Evolutionary conservation across 2,329 filamentous ascomycete species (phyloP), one percentile per base, ranked within the genome.

Genomic region (Onygenales sp.): DNA sequence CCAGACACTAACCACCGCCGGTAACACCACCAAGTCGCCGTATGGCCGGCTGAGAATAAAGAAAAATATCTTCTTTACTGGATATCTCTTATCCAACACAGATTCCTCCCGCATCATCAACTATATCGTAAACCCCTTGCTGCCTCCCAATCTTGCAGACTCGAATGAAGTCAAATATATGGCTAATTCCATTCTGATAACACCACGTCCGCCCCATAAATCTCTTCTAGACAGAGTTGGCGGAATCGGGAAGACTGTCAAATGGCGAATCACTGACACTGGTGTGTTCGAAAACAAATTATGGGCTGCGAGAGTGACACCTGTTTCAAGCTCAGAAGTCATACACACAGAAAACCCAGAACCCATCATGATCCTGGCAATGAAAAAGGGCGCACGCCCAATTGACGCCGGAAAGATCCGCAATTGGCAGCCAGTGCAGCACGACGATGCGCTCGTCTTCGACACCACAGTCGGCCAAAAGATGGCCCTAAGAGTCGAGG

Each of bases 161-260:
- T 70, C 70, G 50, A 78, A 80, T 51, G 88, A 94, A 50, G 74
- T 95, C 58, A 89, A 88, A 59, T 82, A 84, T 57, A 84, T 95
- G 62, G 91, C 86, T 45, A 95, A 94, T 71, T 92, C 86, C 69
- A 91, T 98, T 61, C 79, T 96, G 63, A 97, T 98, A 65, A 87
- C 86, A 39, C 85, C 89, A 1, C 84, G 87, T 9, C 83, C 86
- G 0, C 88, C 86, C 49, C 82, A 86, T 2, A 76, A 79, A 50
- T 80, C 78, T 58, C 85, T 94, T 21, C 74, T 96, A 35, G 80
- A 87, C 51, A 93, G 89, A 68, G 86, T 93, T 9, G 93, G 93
- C 43, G 92, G 92, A 32, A 83, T 95, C 64, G 89, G 90, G 36
- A 84, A 82, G 62, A 92, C 86, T 69, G 80, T 94, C 71, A 82